Conservation (phyloP, 2,329 filamentous ascomycete genomes). For the Rutstroemia sp. region DNA sequence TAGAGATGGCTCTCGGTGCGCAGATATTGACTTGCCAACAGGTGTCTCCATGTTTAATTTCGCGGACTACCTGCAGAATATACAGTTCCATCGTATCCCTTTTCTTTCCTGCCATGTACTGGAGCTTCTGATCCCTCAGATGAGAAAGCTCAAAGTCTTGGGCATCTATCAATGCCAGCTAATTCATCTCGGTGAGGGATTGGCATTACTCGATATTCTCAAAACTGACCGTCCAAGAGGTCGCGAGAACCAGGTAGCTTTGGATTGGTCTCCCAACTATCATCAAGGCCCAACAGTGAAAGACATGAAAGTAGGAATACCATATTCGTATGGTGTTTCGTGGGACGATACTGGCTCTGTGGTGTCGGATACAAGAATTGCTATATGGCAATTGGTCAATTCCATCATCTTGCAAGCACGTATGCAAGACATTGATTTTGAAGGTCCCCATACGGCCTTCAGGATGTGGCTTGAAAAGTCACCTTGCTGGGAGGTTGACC, state of each 20-base stretch:
- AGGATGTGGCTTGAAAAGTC: constrained; percentile 23
- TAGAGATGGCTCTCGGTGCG: background rate
- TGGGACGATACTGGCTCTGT: constrained; percentile 23
- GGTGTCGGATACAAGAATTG: constrained; percentile 10
- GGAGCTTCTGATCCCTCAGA: constrained; percentile 20
- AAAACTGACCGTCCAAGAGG: constrained; percentile 14
- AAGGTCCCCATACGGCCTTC: constrained; percentile 14
- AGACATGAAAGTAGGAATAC: background rate
- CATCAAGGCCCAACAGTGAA: constrained; percentile 12
- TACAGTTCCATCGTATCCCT: constrained; percentile 24
- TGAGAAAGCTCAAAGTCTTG: constrained; percentile 20
- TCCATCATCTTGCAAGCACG: constrained; percentile 14
- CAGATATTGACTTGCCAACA: background rate
- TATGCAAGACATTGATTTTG: constrained; percentile 19
- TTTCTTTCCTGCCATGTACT: constrained; percentile 21
- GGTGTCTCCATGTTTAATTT: constrained; percentile 18
- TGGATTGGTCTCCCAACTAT: constrained; percentile 22
- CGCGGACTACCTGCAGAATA: constrained; percentile 15
- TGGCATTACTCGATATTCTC: constrained; percentile 22
- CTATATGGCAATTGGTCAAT: constrained; percentile 20
- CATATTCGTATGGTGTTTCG: constrained; percentile 19
- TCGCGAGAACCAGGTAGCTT: constrained; percentile 16
- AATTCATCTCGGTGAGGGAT: constrained; percentile 20
- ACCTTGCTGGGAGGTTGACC: constrained; percentile 18
- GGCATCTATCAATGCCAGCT: constrained; percentile 26